These are phyloP conservation scores for Delitschia confertaspora DNA, from an alignment of 495 filamentous ascomycete species.

Conservation along the genomic window DNA sequence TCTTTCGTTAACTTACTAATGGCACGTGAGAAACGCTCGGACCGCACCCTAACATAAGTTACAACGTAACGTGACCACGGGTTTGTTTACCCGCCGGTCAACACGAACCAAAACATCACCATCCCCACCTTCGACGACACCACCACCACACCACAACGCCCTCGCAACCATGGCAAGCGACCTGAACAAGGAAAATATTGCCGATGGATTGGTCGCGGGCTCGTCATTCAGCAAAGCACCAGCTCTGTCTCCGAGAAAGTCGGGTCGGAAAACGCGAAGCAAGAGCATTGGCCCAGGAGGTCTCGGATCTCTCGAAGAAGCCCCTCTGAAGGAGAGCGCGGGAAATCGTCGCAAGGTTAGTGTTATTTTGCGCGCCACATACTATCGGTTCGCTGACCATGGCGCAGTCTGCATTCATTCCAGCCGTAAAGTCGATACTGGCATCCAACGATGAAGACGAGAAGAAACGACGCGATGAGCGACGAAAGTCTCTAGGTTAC, in stretches of 20 bases:
- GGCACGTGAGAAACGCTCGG: too few relatives aligned
- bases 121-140: background rate
- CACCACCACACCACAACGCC: constrained; percentile 1
- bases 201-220: constrained; percentile 19
- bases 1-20: too few relatives aligned
- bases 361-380: background rate
- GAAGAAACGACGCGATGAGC: constrained; percentile 67
- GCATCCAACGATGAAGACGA: constrained; percentile 60
- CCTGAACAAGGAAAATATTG: constrained; percentile 27
- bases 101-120: too few relatives aligned
- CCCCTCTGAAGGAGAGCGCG: constrained; percentile 55
- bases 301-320: constrained; percentile 48
- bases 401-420: constrained; percentile 45
- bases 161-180: constrained; percentile 23
- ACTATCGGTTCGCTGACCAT: constrained; percentile 6
- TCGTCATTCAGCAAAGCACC: constrained; percentile 14
- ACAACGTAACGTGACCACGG: too few relatives aligned
- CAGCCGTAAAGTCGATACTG: constrained; percentile 69
- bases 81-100: too few relatives aligned
- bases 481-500: constrained; percentile 74
- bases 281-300: constrained; percentile 93
- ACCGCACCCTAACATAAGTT: too few relatives aligned
- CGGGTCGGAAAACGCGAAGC: constrained; percentile 70
- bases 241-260: constrained; percentile 27
- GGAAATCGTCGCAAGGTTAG: constrained; percentile 75